These are phyloP conservation scores for Fusarium staphyleae DNA, from an alignment of 2,329 filamentous ascomycete species.

Conservation along the genomic window DNA sequence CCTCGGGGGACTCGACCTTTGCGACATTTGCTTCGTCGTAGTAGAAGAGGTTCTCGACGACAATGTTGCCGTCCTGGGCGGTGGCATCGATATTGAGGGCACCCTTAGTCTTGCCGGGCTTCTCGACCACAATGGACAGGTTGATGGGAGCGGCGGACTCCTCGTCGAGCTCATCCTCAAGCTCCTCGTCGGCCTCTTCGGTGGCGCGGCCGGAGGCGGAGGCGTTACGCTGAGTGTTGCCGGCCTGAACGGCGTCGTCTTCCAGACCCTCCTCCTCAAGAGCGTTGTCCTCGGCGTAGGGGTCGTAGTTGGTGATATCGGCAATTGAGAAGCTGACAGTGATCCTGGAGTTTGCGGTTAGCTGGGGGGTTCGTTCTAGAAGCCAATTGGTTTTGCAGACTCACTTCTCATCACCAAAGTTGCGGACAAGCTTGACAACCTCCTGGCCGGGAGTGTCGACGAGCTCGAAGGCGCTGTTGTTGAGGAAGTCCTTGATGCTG, in stretches of 20 bases:
- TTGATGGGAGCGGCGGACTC: constrained; percentile 77
- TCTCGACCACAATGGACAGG: constrained; percentile 87
- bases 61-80: constrained; percentile 83
- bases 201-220: constrained; percentile 58
- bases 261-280: constrained; percentile 51
- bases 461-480: constrained; percentile 84
- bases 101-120: constrained; percentile 73
- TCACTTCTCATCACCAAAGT: constrained; percentile 87
- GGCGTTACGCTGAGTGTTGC: constrained; percentile 62
- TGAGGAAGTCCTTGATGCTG: constrained; percentile 85
- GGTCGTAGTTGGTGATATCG: constrained; percentile 51
- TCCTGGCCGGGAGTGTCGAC: constrained; percentile 84
- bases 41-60: constrained; percentile 91
- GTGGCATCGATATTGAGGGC: constrained; percentile 86
- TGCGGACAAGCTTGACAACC: constrained; percentile 84
- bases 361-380: constrained; percentile 16
- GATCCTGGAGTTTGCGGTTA: constrained; percentile 46
- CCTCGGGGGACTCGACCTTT: constrained; percentile 76
- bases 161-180: constrained; percentile 60
- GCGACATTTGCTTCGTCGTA: constrained; percentile 81
- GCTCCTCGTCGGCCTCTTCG: constrained; percentile 40
- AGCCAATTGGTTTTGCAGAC: constrained; percentile 42
- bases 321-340: constrained; percentile 54
- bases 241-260: constrained; percentile 55
- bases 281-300: constrained; percentile 48